These are phyloP conservation scores for Lipomyces yamanashiensis DNA, from an alignment of 805 yeast species.

Conservation along the genomic window DNA sequence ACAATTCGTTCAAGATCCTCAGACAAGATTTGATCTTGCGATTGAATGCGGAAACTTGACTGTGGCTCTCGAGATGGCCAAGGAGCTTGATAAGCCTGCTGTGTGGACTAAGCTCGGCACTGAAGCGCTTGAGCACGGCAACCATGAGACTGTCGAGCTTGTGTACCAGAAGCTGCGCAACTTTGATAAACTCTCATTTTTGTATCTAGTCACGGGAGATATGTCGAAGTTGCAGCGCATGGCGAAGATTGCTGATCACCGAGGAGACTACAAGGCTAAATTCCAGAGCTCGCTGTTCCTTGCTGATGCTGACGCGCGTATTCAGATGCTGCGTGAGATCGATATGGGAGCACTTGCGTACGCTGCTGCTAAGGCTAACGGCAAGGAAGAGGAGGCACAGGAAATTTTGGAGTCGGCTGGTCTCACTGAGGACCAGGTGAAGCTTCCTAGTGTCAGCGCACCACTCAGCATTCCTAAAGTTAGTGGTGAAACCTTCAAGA, in stretches of 20 bases:
- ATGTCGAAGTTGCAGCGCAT: constrained; percentile 72
- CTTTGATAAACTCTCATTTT: constrained; percentile 87
- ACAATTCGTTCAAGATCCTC: constrained; percentile 95
- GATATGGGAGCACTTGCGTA: constrained; percentile 91
- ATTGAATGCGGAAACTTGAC: constrained; percentile 87
- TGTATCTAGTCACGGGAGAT: constrained; percentile 86
- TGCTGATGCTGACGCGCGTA: constrained; percentile 74
- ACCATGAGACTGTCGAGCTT: constrained; percentile 79
- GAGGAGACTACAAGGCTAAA: constrained; percentile 78
- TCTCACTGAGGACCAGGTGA: constrained; percentile 63
- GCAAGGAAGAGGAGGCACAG: constrained; percentile 74
- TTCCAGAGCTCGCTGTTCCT: constrained; percentile 81
- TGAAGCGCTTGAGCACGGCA: constrained; percentile 91
- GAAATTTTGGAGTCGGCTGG: constrained; percentile 74
- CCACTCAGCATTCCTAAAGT: constrained; percentile 56
- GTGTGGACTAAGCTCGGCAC: constrained; percentile 83
- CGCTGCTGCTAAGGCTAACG: constrained; percentile 86
- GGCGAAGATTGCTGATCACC: constrained; percentile 86
- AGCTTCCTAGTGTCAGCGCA: constrained; percentile 56
- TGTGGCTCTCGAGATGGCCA: constrained; percentile 89
- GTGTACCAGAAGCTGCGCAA: constrained; percentile 85
- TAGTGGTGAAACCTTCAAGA: constrained; percentile 49
- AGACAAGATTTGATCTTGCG: constrained; percentile 93
- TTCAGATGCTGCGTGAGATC: constrained; percentile 70
- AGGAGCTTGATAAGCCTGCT: constrained; percentile 64